Percentiles rank a stretch among this genome's conserved stretches.
Conservation (phyloP, 345 rosid genomes). For the Viola odorata region DNA sequence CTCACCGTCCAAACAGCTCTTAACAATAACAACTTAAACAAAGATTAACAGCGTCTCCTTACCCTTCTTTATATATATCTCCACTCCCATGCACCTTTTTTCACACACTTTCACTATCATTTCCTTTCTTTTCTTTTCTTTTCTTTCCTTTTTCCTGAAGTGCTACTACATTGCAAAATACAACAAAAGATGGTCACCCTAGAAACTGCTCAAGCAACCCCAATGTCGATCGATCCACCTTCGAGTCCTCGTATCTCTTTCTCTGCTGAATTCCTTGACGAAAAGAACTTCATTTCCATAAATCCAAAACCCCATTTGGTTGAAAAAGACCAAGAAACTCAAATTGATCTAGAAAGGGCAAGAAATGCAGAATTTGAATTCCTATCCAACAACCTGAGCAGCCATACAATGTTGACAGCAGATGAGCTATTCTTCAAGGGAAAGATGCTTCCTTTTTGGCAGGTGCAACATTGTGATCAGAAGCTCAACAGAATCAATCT, state of each 20-base stretch:
- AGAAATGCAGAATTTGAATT: constrained; percentile 77
- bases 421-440: constrained; percentile 92
- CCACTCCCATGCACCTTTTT: constrained; percentile 17
- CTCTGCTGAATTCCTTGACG: constrained; percentile 70
- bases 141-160: neutral
- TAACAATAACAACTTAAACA: constrained; percentile 18
- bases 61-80: constrained; percentile 32
- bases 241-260: constrained; percentile 77
- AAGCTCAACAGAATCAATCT: constrained; percentile 54
- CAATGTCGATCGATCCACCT: constrained; percentile 34
- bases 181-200: constrained; percentile 43
- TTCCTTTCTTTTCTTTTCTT: neutral
- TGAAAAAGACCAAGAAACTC: constrained; percentile 17
- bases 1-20: constrained; percentile 35
- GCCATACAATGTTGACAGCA: constrained; percentile 58
- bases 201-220: constrained; percentile 35
- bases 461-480: constrained; percentile 54
- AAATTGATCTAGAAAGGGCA: constrained; percentile 24
- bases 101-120: neutral
- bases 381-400: constrained; percentile 45
- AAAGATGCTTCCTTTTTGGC: constrained; percentile 87
- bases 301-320: constrained; percentile 33
- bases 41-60: neutral
- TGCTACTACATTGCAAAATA: neutral
- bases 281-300: constrained; percentile 60